phyloP scores from a whole-genome alignment of 179 eudicot species.

The Actinidia arguta region DNA sequence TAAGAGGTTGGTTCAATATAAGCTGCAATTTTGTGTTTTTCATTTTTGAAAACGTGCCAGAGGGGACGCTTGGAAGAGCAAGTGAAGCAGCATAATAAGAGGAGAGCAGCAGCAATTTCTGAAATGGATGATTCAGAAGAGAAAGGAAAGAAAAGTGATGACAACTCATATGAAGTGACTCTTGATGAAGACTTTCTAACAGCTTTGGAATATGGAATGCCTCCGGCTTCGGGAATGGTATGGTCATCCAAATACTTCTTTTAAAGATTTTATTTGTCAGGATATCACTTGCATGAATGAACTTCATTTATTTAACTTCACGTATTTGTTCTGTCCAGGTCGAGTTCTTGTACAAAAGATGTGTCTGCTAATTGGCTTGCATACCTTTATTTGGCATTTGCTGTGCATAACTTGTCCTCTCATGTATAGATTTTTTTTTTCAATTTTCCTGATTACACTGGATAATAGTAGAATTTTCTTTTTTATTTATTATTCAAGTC shows the following conservation, averaged over 20 bases:
- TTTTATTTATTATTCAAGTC: too few relatives aligned
- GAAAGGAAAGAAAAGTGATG: constrained; percentile 49
- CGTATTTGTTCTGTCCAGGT: background rate
- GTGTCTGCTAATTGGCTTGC: background rate
- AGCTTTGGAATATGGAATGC: constrained; percentile 99
- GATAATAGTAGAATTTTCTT: too few relatives aligned
- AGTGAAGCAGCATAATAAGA: constrained; percentile 87
- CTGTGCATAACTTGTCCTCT: background rate
- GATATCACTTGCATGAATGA: background rate
- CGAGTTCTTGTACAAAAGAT: background rate
- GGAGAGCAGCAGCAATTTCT: constrained; percentile 42
- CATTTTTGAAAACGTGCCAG: constrained; percentile 37
- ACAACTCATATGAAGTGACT: constrained; percentile 78
- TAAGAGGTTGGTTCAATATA: background rate
- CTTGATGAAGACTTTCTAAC: constrained; percentile 97
- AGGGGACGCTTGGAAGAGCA: constrained; percentile 96
- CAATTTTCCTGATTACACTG: too few relatives aligned
- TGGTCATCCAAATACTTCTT: constrained; percentile 18
- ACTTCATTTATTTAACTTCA: background rate
- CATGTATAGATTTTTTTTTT: background rate
- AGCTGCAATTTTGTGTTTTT: background rate
- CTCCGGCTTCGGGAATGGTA: constrained; percentile 99
- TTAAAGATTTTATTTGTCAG: background rate
- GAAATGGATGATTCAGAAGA: constrained; percentile 26
- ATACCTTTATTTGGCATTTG: background rate